phyloP scores from a whole-genome alignment of 345 rosid species.

The Salix purpurea region DNA sequence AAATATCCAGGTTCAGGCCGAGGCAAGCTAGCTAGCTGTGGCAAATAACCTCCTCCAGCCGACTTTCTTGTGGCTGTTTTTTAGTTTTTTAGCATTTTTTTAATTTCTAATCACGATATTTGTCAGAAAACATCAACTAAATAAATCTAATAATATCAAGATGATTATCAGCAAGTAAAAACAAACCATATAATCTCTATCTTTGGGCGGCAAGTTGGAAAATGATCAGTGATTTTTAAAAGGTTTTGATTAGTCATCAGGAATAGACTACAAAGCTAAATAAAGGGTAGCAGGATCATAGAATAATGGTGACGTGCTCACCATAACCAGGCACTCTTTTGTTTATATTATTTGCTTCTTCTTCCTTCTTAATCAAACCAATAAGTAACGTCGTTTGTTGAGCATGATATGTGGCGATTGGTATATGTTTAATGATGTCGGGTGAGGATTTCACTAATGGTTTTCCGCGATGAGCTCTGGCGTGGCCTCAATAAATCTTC shows the following conservation, averaged over 20 bases:
- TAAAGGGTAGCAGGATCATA: background rate
- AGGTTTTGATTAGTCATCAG: background rate
- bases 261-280: background rate
- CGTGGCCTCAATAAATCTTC: background rate
- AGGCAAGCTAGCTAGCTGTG: background rate
- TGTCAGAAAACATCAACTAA: too few relatives aligned
- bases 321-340: background rate
- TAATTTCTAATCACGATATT: too few relatives aligned
- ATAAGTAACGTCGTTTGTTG: background rate
- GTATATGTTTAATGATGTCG: slow-evolving; percentile 2
- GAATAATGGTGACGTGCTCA: background rate
- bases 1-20: background rate
- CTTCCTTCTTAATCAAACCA: background rate
- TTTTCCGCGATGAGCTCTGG: background rate
- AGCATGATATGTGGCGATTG: slow-evolving; percentile 17
- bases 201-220: background rate
- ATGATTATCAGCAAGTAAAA: background rate
- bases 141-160: too few relatives aligned
- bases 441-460: background rate
- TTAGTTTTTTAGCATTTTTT: background rate
- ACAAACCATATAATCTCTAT: background rate
- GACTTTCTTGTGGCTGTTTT: background rate
- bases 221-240: background rate
- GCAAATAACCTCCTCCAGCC: background rate
- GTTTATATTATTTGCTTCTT: background rate